Evolutionary conservation across 177 flowering plant genomes (phyloP), one percentile per base, ranked within the genome.

Genomic region (Vitis hybrid): DNA sequence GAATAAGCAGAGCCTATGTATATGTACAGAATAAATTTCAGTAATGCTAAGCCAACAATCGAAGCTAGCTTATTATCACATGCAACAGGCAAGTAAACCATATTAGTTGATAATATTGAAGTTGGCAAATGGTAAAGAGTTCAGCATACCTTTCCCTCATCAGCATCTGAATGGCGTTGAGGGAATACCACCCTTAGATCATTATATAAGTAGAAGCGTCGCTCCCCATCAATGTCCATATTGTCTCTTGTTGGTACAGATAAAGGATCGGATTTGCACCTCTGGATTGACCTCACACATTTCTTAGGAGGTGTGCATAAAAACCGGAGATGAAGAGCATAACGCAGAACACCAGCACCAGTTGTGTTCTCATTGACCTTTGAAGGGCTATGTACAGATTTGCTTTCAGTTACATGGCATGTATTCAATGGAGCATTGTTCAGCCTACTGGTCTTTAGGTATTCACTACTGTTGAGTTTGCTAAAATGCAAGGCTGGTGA

Each of bases 261-360:
- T 13, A 70, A 71, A 59, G 92, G 82, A 71, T 83, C 90, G 19
- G 94, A 89, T 77, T 88, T 84, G 82, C 90, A 88, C 71, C 85
- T 86, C 68, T 79, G 91, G 22, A 85, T 55, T 11, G 90, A 80
- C 72, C 82, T 89, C n/a, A 78, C 84, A 74, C 65, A 58, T 74
- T 82, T 92, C 77, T 85, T 92, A 3, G 77, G 71, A 53, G 65
- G 74, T 66, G 88, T 90, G 81, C 97, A 95, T 20, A 88, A 59
- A 68, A 95, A 95, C 4, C 97, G 94, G 53, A 91, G 88, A 79
- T 95, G 98, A 66, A 95, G 90, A 24, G 98, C 97, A 84, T 95
- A 95, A 44, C 97, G 94, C 61, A 95, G 82, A 81, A 80, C 94
- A 66, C 98, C 93, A 71, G 82, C 66, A 68, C 86, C 76, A 53